Evolutionary conservation across 2,329 filamentous ascomycete species (phyloP).

Genomic region (Sphaerulina populicola): DNA sequence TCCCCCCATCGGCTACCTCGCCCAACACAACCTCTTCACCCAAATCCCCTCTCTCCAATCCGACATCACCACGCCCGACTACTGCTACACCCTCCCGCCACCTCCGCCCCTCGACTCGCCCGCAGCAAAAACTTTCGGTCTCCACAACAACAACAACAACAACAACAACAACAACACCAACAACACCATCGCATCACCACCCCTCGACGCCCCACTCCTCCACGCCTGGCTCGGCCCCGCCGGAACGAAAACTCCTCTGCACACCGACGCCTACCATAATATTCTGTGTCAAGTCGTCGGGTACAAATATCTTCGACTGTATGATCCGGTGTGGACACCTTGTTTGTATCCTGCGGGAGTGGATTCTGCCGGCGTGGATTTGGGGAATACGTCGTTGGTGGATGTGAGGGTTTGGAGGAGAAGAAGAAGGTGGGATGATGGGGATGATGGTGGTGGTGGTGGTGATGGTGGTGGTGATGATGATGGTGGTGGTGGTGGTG

Average conservation of each 20-base stretch:
- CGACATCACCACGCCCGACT: slow-evolving; percentile 75
- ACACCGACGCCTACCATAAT: slow-evolving; percentile 92
- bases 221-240: slow-evolving; percentile 92
- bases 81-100: slow-evolving; percentile 67
- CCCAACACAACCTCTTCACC: slow-evolving; percentile 77
- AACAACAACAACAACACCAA: slow-evolving; percentile 33
- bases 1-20: slow-evolving; percentile 62
- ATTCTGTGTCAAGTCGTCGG: slow-evolving; percentile 84
- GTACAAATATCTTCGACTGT: slow-evolving; percentile 83
- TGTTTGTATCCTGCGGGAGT: slow-evolving; percentile 54
- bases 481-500: too few species aligned
- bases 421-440: too few species aligned
- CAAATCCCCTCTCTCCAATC: slow-evolving; percentile 69
- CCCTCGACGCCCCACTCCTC: slow-evolving; percentile 53
- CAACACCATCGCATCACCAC: too few species aligned
- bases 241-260: slow-evolving; percentile 81
- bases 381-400: slow-evolving; percentile 71
- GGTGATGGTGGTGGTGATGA: too few species aligned
- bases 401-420: background rate
- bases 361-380: slow-evolving; percentile 65
- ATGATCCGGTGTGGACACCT: slow-evolving; percentile 56
- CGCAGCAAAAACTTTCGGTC: too few species aligned
- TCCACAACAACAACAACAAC: too few species aligned
- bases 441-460: too few species aligned
- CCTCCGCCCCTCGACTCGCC: slow-evolving; percentile 34